phyloP scores from a whole-genome alignment of 148 eudicot genomes.

The Oxyria digyna region DNA sequence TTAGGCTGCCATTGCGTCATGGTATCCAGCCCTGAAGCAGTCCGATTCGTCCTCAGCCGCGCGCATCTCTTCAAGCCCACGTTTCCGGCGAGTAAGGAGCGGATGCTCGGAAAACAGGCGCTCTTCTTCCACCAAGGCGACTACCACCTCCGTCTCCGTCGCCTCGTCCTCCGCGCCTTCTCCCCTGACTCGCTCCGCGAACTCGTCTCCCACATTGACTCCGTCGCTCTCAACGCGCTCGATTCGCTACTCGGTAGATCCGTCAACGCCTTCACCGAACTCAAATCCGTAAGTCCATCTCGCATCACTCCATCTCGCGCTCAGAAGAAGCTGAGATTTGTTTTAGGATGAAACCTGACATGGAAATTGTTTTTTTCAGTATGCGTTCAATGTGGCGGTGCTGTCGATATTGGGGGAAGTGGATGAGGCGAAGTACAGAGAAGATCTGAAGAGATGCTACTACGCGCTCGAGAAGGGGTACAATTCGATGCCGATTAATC shows the following conservation, averaged over 20 bases:
- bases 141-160: slow-evolving; percentile 63
- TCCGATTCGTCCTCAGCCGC: slow-evolving; percentile 55
- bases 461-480: slow-evolving; percentile 79
- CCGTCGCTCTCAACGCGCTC: slow-evolving; percentile 39
- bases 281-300: slow-evolving; percentile 71
- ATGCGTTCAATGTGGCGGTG: slow-evolving; percentile 80
- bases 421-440: slow-evolving; percentile 51
- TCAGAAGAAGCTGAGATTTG: too few relatives aligned
- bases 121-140: slow-evolving; percentile 87
- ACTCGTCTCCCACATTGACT: slow-evolving; percentile 50
- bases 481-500: slow-evolving; percentile 89
- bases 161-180: slow-evolving; percentile 71
- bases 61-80: slow-evolving; percentile 87
- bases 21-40: slow-evolving; percentile 89
- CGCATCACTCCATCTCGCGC: too few relatives aligned
- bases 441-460: slow-evolving; percentile 74
- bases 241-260: slow-evolving; percentile 29
- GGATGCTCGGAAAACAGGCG: slow-evolving; percentile 93
- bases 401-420: slow-evolving; percentile 82
- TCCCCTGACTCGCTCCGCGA: slow-evolving; percentile 46
- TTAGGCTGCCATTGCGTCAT: slow-evolving; percentile 90
- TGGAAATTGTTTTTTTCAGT: too few relatives aligned
- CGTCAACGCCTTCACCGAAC: slow-evolving; percentile 74
- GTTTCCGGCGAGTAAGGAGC: slow-evolving; percentile 89
- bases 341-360: too few relatives aligned